These are phyloP conservation scores for Haemoproteus tartakovskyi DNA, from an alignment of 169 alveolate genomes.

Conservation along the genomic window DNA sequence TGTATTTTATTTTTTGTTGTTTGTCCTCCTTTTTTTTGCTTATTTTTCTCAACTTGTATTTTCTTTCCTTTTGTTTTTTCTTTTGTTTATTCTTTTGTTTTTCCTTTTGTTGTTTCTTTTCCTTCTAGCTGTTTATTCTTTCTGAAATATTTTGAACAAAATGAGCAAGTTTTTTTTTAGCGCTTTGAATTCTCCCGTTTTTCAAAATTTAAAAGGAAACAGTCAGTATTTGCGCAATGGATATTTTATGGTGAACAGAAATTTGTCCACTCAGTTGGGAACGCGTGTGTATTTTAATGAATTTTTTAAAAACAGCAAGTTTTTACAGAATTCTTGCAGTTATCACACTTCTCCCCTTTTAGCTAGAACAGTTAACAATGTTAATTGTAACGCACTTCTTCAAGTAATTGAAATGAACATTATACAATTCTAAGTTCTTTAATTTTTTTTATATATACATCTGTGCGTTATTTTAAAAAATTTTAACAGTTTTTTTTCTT, in stretches of 20 bases:
- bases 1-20: too few species aligned
- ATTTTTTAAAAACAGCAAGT: conserved; percentile 2
- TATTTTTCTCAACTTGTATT: too few species aligned
- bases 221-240: conserved; percentile 53
- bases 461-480: not conserved
- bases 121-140: too few species aligned
- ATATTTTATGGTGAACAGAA: conserved; percentile 29
- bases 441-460: not conserved
- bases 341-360: conserved; percentile 63
- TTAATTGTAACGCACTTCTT: conserved; percentile 21
- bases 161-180: conserved; percentile 48
- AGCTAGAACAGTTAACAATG: conserved; percentile 19
- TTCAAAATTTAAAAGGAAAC: conserved; percentile 48
- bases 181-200: conserved; percentile 49
- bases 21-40: too few species aligned
- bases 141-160: conserved; percentile 6
- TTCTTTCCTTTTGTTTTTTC: not conserved
- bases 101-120: not conserved
- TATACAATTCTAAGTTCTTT: not conserved
- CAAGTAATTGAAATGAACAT: conserved; percentile 5
- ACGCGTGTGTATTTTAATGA: not conserved
- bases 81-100: not conserved
- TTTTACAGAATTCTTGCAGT: conserved; percentile 19
- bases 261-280: conserved; percentile 6
- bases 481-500: too few species aligned